phyloP scores from a whole-genome alignment of 2,329 filamentous ascomycete species.

The Fusarium decemcellulare region DNA sequence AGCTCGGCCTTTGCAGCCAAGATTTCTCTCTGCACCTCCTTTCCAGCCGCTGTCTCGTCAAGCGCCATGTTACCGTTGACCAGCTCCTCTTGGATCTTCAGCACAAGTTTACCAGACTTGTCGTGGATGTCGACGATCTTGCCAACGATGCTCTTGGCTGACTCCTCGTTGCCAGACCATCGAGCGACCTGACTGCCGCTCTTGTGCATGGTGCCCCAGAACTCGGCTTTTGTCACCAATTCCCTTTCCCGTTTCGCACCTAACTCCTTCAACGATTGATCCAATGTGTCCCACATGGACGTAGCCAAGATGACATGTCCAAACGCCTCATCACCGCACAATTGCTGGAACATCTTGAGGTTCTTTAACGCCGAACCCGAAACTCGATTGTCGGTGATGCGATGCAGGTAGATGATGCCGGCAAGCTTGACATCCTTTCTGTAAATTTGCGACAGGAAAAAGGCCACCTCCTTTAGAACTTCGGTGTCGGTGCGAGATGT shows the following conservation, averaged over 20 bases:
- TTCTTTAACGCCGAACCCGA: background rate
- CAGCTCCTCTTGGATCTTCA: constrained; percentile 3
- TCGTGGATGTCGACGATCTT: background rate
- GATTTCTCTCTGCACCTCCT: constrained; percentile 3
- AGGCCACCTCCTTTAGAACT: background rate
- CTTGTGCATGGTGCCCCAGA: constrained; percentile 9
- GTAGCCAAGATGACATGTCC: background rate
- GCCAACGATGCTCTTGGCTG: background rate
- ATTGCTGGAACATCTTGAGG: constrained; percentile 6
- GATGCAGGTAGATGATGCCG: constrained; percentile 6
- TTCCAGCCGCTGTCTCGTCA: background rate
- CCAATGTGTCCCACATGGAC: background rate
- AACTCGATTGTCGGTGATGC: constrained; percentile 9
- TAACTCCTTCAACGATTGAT: background rate
- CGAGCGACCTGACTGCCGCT: background rate
- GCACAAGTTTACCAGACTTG: background rate
- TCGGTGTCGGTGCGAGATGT: constrained; percentile 4
- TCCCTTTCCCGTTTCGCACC: background rate
- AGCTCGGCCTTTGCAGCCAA: background rate
- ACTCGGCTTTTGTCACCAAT: background rate
- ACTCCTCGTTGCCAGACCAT: background rate
- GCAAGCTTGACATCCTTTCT: background rate
- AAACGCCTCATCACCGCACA: background rate
- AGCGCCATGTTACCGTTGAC: background rate
- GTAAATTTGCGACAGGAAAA: background rate